These are phyloP conservation scores for Psilocybe cubensis DNA, from an alignment of 768 basidiomycete genomes.

Conservation along the genomic window DNA sequence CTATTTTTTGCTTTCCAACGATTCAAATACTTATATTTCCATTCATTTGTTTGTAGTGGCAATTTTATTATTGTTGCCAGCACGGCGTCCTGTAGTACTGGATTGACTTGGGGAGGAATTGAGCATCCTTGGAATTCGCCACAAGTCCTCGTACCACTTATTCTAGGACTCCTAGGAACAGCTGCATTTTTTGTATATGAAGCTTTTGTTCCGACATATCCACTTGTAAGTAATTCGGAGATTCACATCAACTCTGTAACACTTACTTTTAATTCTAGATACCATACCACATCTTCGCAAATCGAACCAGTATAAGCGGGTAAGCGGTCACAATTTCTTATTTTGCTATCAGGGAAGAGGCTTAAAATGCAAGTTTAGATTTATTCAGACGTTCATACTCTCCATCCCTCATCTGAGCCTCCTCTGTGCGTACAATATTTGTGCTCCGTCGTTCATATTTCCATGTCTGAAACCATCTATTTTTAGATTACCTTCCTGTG, in stretches of 20 bases:
- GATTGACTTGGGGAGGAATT: slow-evolving; percentile 53
- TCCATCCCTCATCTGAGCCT: slow-evolving; percentile 9
- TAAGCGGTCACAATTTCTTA: slow-evolving; percentile 19
- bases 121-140: slow-evolving; percentile 43
- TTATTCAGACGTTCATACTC: slow-evolving; percentile 35
- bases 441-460: background rate
- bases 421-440: slow-evolving; percentile 7
- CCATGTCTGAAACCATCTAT: background rate
- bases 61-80: slow-evolving; percentile 42
- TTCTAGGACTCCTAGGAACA: slow-evolving; percentile 43
- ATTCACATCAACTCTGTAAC: background rate
- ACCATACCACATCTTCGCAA: slow-evolving; percentile 23
- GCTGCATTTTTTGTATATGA: slow-evolving; percentile 47
- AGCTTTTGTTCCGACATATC: slow-evolving; percentile 25
- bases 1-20: slow-evolving; percentile 8
- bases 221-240: slow-evolving; percentile 12
- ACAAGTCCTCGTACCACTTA: slow-evolving; percentile 46
- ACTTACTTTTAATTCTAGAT: slow-evolving; percentile 8
- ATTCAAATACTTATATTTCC: background rate
- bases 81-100: slow-evolving; percentile 37
- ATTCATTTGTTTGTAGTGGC: slow-evolving; percentile 32
- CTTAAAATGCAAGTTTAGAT: slow-evolving; percentile 26
- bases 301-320: slow-evolving; percentile 43
- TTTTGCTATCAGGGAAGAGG: background rate
- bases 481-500: slow-evolving; percentile 40